Base-by-base conservation (phyloP, 2,329 filamentous ascomycete genomes). In the Talaromyces atroroseus region DNA sequence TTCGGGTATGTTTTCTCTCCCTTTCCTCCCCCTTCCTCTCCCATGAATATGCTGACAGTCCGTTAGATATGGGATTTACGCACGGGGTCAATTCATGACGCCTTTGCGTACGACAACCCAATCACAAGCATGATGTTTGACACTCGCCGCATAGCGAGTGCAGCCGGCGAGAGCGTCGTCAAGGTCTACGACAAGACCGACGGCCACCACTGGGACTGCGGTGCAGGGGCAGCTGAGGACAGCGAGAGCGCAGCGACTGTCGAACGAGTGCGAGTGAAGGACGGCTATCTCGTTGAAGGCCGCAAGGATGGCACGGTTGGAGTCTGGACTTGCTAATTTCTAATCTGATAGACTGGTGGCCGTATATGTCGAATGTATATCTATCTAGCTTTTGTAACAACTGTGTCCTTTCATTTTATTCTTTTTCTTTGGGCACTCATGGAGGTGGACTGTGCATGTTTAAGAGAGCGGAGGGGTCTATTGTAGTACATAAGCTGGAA, bases 181-280 rank as follows among this genome's bases (percentile, higher is more conserved):
- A 99, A 99, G 76, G 88, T 99, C 58, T 99, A 97, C 76, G 94
- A 99, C 76, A 97, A 97, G 80, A 87, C 90, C 2, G 94, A 99
- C 69, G 91, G 91, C 42, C 80, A 90, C 59, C 94, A 97, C 73
- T 99, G 94, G 94, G 90, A 96, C 71, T 96, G 92, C 73, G 94
- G 94, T 53, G 86, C 90, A 2, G 92, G 92, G 36, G 84, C 88
- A 49, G 81, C 80, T 2, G 71, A 75, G 11, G 86, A 86, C 58
- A 83, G 85, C 20, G 85, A 88, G 52, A 80, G 77, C 56, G 81
- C 86, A 6, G 81, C 85, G 14, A 80, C 87, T 56, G 86, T 99
- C 20, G 92, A 97, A 74, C 84, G 83, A 58, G 92, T 97, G 57
- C 83, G 92, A 62, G 87, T 97, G 68, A 90, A 90, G 74, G 94